These are phyloP conservation scores for Calonectria hawksworthii DNA, from an alignment of 2,329 filamentous ascomycete genomes.

Conservation along the genomic window DNA sequence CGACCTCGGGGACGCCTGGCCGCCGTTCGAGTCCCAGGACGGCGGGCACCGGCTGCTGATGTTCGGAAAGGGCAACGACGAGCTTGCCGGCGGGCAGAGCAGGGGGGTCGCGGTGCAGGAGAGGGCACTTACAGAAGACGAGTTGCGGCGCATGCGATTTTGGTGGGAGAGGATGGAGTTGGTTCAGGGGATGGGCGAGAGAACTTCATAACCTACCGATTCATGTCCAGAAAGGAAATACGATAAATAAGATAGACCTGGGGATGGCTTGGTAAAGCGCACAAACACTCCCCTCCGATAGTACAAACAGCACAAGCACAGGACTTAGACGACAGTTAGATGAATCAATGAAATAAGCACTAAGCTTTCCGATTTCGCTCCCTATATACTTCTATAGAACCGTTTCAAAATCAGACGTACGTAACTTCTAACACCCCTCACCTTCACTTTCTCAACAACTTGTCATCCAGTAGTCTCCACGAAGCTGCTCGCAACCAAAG, in stretches of 20 bases:
- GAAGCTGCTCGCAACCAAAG: neutral
- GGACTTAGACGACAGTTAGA: neutral
- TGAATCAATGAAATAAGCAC: slow-evolving; percentile 16
- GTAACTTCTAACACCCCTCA: slow-evolving; percentile 26
- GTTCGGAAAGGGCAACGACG: slow-evolving; percentile 73
- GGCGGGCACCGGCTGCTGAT: slow-evolving; percentile 60
- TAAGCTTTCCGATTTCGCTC: slow-evolving; percentile 35
- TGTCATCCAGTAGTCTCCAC: neutral
- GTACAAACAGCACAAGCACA: neutral
- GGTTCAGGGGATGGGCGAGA: slow-evolving; percentile 45
- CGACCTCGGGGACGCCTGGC: slow-evolving; percentile 52
- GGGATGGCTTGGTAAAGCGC: neutral
- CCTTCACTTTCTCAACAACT: neutral
- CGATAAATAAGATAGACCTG: neutral
- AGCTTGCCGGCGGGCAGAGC: slow-evolving; percentile 56
- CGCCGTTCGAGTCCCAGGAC: slow-evolving; percentile 54
- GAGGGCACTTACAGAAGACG: slow-evolving; percentile 57
- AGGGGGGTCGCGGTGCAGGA: slow-evolving; percentile 60
- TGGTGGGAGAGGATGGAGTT: slow-evolving; percentile 70
- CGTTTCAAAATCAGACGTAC: slow-evolving; percentile 29
- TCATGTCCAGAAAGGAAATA: neutral
- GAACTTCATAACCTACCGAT: neutral
- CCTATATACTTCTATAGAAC: slow-evolving; percentile 44
- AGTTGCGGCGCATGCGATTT: slow-evolving; percentile 66
- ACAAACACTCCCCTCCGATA: neutral